phyloP scores from a whole-genome alignment of 1,284 basidiomycete species.

The Microbotryomycetes sp. region DNA sequence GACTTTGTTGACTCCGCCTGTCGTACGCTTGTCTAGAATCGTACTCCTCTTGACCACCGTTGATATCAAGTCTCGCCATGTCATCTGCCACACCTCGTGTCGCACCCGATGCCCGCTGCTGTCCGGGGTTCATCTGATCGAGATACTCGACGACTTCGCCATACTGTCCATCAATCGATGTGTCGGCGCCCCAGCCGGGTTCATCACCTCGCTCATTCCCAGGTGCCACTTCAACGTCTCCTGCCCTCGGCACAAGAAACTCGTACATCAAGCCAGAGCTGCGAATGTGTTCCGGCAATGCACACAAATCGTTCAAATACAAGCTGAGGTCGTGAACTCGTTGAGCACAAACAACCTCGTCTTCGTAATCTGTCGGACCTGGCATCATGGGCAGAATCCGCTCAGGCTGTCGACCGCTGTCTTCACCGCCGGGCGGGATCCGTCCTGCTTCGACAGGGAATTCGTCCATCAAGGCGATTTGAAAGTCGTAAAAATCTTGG shows the following conservation, averaged over 20 bases:
- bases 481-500: conserved; percentile 98
- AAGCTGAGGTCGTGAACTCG: conserved; percentile 78
- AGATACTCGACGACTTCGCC: conserved; percentile 36
- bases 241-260: conserved; percentile 79
- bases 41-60: conserved; percentile 1
- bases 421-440: conserved; percentile 37
- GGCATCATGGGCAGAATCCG: conserved; percentile 93
- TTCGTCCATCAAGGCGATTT: conserved; percentile 73
- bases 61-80: conserved; percentile 19
- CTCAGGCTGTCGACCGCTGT: conserved; percentile 39
- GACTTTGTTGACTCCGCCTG: not conserved
- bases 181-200: conserved; percentile 1
- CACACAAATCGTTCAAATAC: conserved; percentile 74
- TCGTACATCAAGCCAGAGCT: conserved; percentile 71
- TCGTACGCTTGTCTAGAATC: not conserved
- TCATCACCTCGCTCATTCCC: conserved; percentile 9
- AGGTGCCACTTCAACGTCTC: conserved; percentile 61
- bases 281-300: conserved; percentile 64
- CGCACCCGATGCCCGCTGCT: not conserved
- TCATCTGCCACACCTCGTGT: conserved; percentile 6
- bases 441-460: conserved; percentile 87
- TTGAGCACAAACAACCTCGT: conserved; percentile 75
- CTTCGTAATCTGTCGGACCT: conserved; percentile 75
- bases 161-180: conserved; percentile 29
- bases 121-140: conserved; percentile 31